phyloP scores from a whole-genome alignment of 208 protist species.

The Trypanosomatidae sp. region DNA sequence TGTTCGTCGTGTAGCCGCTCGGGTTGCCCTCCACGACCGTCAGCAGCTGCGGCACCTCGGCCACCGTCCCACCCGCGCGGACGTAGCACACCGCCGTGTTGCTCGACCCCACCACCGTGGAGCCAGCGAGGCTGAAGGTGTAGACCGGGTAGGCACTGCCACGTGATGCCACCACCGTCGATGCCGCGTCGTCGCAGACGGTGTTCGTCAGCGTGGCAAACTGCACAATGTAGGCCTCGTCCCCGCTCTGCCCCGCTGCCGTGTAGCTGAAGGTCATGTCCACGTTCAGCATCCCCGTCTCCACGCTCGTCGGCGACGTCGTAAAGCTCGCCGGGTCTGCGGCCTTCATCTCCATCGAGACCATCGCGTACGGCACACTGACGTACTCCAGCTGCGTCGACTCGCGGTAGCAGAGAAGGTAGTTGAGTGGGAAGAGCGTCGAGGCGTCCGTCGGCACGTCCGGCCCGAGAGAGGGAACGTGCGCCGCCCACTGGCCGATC shows the following conservation, averaged over 20 bases:
- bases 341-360: conserved; percentile 16
- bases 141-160: conserved; percentile 57
- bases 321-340: conserved; percentile 59
- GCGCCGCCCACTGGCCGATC: conserved; percentile 44
- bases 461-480: conserved; percentile 85
- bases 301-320: conserved; percentile 45
- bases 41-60: conserved; percentile 84
- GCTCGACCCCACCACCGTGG: conserved; percentile 18
- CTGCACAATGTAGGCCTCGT: conserved; percentile 74
- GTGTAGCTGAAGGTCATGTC: conserved; percentile 56
- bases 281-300: conserved; percentile 56
- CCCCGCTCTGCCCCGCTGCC: conserved; percentile 31
- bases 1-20: conserved; percentile 59
- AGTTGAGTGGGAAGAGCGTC: conserved; percentile 62
- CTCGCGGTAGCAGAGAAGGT: conserved; percentile 85
- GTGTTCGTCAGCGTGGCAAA: conserved; percentile 58
- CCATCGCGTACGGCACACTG: conserved; percentile 42
- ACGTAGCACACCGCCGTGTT: conserved; percentile 82
- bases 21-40: conserved; percentile 58
- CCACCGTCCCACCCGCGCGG: conserved; percentile 59
- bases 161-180: conserved; percentile 26
- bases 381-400: conserved; percentile 75
- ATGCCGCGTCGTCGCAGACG: conserved; percentile 60
- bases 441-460: conserved; percentile 28
- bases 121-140: conserved; percentile 50